Evolutionary conservation across 768 basidiomycete species (phyloP).

Genomic region (Suillus spraguei): DNA sequence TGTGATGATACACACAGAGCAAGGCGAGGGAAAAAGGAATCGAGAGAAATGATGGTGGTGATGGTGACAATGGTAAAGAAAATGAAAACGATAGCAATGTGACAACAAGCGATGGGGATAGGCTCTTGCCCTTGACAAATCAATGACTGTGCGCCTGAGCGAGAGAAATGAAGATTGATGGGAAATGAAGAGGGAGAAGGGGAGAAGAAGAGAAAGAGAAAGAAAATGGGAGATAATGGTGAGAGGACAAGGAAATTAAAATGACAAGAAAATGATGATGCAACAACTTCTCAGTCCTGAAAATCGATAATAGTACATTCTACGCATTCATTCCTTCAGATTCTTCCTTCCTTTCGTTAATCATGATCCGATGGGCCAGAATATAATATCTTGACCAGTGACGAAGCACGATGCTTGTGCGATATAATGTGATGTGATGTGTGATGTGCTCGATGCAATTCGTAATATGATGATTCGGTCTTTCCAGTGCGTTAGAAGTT

Average conservation of each 20-base stretch:
- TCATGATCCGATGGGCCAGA: constrained; percentile 1
- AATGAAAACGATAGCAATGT: constrained; percentile 22
- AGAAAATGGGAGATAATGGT: constrained; percentile 14
- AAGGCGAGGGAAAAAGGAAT: neutral
- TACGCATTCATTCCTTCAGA: constrained; percentile 6
- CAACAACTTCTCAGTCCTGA: constrained; percentile 15
- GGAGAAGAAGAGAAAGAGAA: constrained; percentile 12
- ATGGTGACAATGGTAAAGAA: constrained; percentile 12
- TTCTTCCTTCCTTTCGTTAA: constrained; percentile 5
- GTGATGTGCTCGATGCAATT: constrained; percentile 24
- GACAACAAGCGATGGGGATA: constrained; percentile 13
- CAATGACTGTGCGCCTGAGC: constrained; percentile 12
- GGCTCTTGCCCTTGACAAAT: constrained; percentile 19
- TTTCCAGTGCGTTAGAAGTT: neutral
- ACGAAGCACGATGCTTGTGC: constrained; percentile 8
- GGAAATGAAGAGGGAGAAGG: neutral
- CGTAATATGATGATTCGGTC: constrained; percentile 10
- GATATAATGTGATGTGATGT: constrained; percentile 15
- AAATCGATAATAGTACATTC: constrained; percentile 11
- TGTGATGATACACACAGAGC: neutral
- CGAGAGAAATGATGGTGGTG: constrained; percentile 8
- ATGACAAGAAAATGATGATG: constrained; percentile 19
- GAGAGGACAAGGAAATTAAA: constrained; percentile 13
- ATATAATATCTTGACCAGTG: constrained; percentile 11
- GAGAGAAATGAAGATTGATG: neutral